A percentile compares a stretch with the other conserved stretches of the same genome.
These are phyloP conservation scores for Colletotrichum abscissum DNA, from an alignment of 2,329 filamentous ascomycete species.

Conservation along the genomic window DNA sequence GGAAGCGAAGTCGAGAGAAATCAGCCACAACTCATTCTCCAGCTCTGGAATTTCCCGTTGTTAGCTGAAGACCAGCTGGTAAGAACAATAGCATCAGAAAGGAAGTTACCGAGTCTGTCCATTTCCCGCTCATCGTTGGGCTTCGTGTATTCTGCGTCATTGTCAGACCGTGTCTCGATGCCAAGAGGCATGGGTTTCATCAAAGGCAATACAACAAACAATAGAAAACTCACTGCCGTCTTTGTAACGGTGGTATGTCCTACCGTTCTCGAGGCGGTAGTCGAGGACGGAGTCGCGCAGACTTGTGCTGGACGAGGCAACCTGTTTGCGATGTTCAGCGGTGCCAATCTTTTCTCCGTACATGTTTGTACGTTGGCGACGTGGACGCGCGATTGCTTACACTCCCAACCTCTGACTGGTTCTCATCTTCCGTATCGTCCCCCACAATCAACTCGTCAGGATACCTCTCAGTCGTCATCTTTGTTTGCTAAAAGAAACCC, in stretches of 20 bases:
- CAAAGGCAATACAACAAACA: too few species aligned
- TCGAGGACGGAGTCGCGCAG: constrained; percentile 45
- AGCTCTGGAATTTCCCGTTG: constrained; percentile 33
- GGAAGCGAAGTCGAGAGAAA: constrained; percentile 42
- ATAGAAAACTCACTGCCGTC: constrained; percentile 8
- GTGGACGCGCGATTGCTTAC: not conserved
- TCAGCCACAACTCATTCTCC: constrained; percentile 38
- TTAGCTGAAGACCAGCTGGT: not conserved
- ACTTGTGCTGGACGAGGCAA: constrained; percentile 38
- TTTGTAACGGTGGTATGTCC: constrained; percentile 23
- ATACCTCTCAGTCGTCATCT: not conserved
- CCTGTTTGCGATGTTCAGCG: not conserved
- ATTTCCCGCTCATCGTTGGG: constrained; percentile 33
- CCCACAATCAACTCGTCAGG: not conserved
- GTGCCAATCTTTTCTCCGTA: too few species aligned
- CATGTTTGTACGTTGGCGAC: not conserved
- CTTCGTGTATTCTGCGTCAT: constrained; percentile 22
- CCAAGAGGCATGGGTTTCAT: not conserved
- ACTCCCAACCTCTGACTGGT: not conserved
- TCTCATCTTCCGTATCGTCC: not conserved
- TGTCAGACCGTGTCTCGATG: not conserved
- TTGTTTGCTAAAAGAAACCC: not conserved
- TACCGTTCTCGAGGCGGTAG: constrained; percentile 11
- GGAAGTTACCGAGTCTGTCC: constrained; percentile 30
- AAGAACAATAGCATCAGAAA: not conserved